phyloP scores from a whole-genome alignment of 2,329 filamentous ascomycete genomes.

The Pseudogymnoascus sp. region DNA sequence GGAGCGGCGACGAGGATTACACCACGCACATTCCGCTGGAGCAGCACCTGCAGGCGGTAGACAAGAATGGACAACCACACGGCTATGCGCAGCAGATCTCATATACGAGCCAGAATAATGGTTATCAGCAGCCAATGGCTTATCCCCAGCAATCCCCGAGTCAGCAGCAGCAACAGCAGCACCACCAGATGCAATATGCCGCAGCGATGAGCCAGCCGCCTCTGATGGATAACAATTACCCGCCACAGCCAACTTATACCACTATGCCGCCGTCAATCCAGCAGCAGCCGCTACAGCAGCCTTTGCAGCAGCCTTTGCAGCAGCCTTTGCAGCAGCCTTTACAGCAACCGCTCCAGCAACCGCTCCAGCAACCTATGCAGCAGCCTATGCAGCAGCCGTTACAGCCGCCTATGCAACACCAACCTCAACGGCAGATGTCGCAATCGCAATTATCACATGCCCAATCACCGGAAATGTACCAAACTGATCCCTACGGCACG shows the following conservation, averaged over 20 bases:
- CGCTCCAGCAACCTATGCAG: background rate
- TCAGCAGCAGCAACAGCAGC: conserved; percentile 37
- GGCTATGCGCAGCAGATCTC: conserved; percentile 42
- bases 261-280: conserved; percentile 42
- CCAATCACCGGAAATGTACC: conserved; percentile 43
- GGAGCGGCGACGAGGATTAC: conserved; percentile 38
- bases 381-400: conserved; percentile 15
- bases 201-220: conserved; percentile 41
- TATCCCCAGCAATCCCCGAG: conserved; percentile 29
- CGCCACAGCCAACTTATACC: conserved; percentile 39
- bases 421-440: conserved; percentile 14
- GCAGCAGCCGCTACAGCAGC: conserved; percentile 21
- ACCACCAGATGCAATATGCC: conserved; percentile 45
- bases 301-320: background rate
- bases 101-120: conserved; percentile 36
- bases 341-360: conserved; percentile 14
- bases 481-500: conserved; percentile 56
- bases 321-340: background rate
- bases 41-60: conserved; percentile 32
- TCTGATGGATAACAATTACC: conserved; percentile 44
- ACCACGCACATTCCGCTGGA: conserved; percentile 48
- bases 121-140: conserved; percentile 26
- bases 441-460: conserved; percentile 15
- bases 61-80: conserved; percentile 27
- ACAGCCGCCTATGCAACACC: background rate